A percentile compares a stretch with the other conserved stretches of the same genome.
phyloP scores from a whole-genome alignment of 495 filamentous ascomycete species.

The Trichoderma virens region DNA sequence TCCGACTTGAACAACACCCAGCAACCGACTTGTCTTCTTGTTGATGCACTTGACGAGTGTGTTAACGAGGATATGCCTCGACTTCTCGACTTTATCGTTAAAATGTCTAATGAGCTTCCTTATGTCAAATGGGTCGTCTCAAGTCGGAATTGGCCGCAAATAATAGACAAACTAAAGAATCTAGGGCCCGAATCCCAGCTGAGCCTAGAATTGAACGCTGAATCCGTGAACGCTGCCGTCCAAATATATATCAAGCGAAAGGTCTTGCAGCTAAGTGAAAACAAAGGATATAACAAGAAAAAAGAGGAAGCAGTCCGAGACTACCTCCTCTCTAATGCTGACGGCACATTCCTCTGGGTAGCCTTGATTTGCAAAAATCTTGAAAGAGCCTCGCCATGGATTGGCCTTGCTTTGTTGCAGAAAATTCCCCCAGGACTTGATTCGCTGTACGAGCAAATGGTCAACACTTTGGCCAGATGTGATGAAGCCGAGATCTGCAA shows the following conservation, averaged over 20 bases:
- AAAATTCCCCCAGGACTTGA: conserved; percentile 14
- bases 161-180: not conserved
- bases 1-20: conserved; percentile 16
- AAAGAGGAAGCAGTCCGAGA: conserved; percentile 1
- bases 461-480: not conserved
- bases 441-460: conserved; percentile 16
- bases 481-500: conserved; percentile 12
- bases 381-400: not conserved
- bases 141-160: not conserved
- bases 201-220: not conserved
- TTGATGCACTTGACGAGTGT: conserved; percentile 44
- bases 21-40: conserved; percentile 9
- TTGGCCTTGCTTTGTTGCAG: not conserved
- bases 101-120: not conserved
- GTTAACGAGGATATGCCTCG: conserved; percentile 12
- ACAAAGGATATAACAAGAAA: not conserved
- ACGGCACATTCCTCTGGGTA: conserved; percentile 26
- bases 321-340: conserved; percentile 18
- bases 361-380: conserved; percentile 18
- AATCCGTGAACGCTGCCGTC: not conserved
- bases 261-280: not conserved
- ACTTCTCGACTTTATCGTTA: conserved; percentile 24
- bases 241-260: not conserved
- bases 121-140: not conserved
- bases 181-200: not conserved